Evolutionary conservation across 2,329 filamentous ascomycete species (phyloP), one percentile per base, ranked within the genome.

Genomic region (Colletotrichum caudatum): DNA sequence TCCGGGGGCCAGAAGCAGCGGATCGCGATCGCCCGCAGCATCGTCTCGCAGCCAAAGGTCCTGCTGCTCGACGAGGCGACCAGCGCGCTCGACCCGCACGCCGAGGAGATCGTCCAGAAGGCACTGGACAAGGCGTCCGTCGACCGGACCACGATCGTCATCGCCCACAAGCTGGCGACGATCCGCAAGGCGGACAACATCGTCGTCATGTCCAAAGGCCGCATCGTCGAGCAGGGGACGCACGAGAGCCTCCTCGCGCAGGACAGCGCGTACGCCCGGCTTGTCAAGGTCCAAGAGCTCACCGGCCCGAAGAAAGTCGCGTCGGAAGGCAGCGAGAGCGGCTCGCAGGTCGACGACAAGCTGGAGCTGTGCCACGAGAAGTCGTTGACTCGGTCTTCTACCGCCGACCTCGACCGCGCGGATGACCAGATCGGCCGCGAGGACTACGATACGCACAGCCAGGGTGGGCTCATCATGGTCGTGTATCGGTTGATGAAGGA

Each of bases 1-100:
- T 77, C 77, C n/a, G 90, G 90, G 33, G 90, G 90, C 2, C 90
- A 92, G 76, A 85, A 89, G 48, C 90, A 92, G 75, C 84, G 90
- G 20, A 83, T 92, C 16, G 88, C 90, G 0, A 92, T 92, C 69
- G 90, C 90, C 3, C 84, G 90, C 35, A 88, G 87, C 54, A 89
- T 92, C 63, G 82, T 92, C 37, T 87, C 88, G 26, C 81, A 51
- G 48, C 48, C 48, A 16, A 51, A 51, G 48, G 48, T 51, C 46
- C 12, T 48, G n/a, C 46, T 48, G 20, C 46, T 48, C 46, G 46
- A 48, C 4, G 46, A 48, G 12, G 23, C 48, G 4, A 51, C 48
- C 12, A 51, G 48, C 3, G 48, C 48, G 48, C 48, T 51, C 4
- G 48, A 51, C 3, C 48, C 48, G 23, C 48, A 51, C n/a, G 48